phyloP scores from a whole-genome alignment of 2,329 filamentous ascomycete species.

The Microsporum ferrugineum region DNA sequence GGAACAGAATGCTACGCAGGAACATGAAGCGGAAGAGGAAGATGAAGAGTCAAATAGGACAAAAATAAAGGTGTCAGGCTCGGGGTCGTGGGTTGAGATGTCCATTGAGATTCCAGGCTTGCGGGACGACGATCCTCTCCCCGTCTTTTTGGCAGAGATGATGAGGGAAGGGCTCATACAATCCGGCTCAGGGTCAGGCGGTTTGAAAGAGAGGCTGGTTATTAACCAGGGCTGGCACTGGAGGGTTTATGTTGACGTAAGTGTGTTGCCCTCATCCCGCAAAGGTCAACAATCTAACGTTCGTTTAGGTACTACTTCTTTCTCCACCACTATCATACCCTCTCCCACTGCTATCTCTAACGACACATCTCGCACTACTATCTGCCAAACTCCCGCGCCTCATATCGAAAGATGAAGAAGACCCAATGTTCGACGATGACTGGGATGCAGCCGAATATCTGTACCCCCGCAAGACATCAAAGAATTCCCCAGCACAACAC shows the following conservation, averaged over 20 bases:
- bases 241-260: constrained; percentile 87
- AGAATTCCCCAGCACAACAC: constrained; percentile 16
- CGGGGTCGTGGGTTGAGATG: constrained; percentile 75
- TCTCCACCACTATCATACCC: constrained; percentile 90
- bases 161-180: constrained; percentile 70
- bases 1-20: constrained; percentile 20
- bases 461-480: constrained; percentile 46
- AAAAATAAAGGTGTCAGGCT: constrained; percentile 23
- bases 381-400: constrained; percentile 73
- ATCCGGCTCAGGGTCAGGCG: constrained; percentile 61
- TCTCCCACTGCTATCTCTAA: constrained; percentile 80
- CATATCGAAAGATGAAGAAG: constrained; percentile 83
- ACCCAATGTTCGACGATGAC: constrained; percentile 95
- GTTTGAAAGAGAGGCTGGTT: constrained; percentile 57
- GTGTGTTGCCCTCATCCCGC: constrained; percentile 22
- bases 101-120: constrained; percentile 83
- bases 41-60: constrained; percentile 17
- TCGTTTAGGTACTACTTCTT: constrained; percentile 67
- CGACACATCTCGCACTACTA: constrained; percentile 84
- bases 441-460: constrained; percentile 75
- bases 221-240: constrained; percentile 93
- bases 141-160: constrained; percentile 80
- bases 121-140: constrained; percentile 80
- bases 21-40: constrained; percentile 16
- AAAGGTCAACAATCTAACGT: constrained; percentile 3